A percentile compares a stretch with the other conserved stretches of the same genome.
phyloP scores from a whole-genome alignment of 345 rosid genomes.

The Lepidium aucheri region DNA sequence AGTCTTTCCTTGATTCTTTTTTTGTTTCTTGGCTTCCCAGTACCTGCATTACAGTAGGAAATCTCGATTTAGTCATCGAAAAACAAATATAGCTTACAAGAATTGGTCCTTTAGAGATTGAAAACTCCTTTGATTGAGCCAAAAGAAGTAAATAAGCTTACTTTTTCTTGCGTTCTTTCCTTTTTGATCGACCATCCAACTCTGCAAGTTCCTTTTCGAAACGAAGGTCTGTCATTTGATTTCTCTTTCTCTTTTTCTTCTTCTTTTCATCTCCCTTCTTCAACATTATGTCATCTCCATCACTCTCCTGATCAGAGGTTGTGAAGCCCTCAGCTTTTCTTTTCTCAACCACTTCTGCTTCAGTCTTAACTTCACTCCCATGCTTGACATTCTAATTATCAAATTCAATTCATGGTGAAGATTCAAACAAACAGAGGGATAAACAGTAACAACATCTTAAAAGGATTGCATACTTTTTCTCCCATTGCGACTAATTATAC shows the following conservation, averaged over 20 bases:
- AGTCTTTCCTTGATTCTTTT: slow-evolving; percentile 37
- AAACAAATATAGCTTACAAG: neutral
- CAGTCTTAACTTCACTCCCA: slow-evolving; percentile 14
- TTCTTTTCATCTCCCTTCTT: slow-evolving; percentile 31
- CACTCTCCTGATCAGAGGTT: slow-evolving; percentile 10
- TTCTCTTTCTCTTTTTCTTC: slow-evolving; percentile 66
- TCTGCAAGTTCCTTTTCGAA: slow-evolving; percentile 37
- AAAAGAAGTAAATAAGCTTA: slow-evolving; percentile 14
- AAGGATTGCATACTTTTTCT: neutral
- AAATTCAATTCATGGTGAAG: no score
- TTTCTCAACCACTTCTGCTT: slow-evolving; percentile 14
- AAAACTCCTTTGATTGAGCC: neutral
- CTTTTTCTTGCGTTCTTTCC: slow-evolving; percentile 67
- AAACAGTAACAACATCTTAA: neutral
- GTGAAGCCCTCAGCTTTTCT: slow-evolving; percentile 11
- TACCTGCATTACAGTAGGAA: slow-evolving; percentile 32
- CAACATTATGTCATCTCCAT: slow-evolving; percentile 19
- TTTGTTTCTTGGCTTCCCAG: slow-evolving; percentile 68
- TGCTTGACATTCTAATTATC: slow-evolving; percentile 2
- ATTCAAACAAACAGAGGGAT: neutral
- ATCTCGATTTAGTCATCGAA: neutral
- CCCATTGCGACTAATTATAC: neutral
- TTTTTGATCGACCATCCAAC: slow-evolving; percentile 35
- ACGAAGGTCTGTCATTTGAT: slow-evolving; percentile 55
- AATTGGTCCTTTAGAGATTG: neutral